These are phyloP conservation scores for Incumbomyces delicatus DNA, from an alignment of 2,329 filamentous ascomycete genomes.

Conservation along the genomic window DNA sequence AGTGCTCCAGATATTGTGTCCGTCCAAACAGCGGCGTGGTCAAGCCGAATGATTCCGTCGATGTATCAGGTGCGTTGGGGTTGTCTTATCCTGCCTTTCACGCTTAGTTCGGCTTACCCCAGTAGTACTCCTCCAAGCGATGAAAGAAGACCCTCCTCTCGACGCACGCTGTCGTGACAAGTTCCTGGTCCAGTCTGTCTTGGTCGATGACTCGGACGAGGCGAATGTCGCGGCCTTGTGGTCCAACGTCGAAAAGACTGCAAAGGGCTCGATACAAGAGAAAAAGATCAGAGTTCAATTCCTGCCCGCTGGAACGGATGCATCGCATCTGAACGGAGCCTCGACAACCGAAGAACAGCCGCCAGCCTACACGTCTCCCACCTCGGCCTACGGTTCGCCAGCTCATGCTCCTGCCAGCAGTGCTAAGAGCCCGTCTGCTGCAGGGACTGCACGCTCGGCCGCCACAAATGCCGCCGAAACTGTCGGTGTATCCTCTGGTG, in stretches of 20 bases:
- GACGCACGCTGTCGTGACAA: slow-evolving; percentile 94
- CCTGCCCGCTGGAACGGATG: slow-evolving; percentile 52
- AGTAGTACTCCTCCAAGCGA: slow-evolving; percentile 85
- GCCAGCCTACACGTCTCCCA: slow-evolving; percentile 48
- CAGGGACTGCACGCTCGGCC: slow-evolving; percentile 19
- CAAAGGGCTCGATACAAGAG: slow-evolving; percentile 74
- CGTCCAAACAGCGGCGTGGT: slow-evolving; percentile 94
- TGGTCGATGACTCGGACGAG: slow-evolving; percentile 74
- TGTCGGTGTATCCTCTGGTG: slow-evolving; percentile 34
- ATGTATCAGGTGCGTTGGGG: slow-evolving; percentile 66
- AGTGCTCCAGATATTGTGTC: slow-evolving; percentile 72
- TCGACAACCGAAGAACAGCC: slow-evolving; percentile 34
- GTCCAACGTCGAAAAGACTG: slow-evolving; percentile 59
- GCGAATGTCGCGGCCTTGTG: slow-evolving; percentile 76
- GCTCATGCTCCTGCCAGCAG: slow-evolving; percentile 34
- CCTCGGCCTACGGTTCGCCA: slow-evolving; percentile 42
- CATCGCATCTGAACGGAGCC: slow-evolving; percentile 21
- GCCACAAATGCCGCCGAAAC: slow-evolving; percentile 21
- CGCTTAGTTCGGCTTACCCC: slow-evolving; percentile 8
- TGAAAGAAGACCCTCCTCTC: slow-evolving; percentile 84
- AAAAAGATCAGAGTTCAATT: slow-evolving; percentile 92
- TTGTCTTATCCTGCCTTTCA: not conserved
- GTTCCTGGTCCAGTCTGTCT: slow-evolving; percentile 89
- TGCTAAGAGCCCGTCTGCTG: slow-evolving; percentile 13
- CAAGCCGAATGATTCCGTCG: slow-evolving; percentile 78